Evolutionary conservation across 106 monocot species (phyloP), one percentile per base, ranked within the genome.

Genomic region (Chionographis japonica): DNA sequence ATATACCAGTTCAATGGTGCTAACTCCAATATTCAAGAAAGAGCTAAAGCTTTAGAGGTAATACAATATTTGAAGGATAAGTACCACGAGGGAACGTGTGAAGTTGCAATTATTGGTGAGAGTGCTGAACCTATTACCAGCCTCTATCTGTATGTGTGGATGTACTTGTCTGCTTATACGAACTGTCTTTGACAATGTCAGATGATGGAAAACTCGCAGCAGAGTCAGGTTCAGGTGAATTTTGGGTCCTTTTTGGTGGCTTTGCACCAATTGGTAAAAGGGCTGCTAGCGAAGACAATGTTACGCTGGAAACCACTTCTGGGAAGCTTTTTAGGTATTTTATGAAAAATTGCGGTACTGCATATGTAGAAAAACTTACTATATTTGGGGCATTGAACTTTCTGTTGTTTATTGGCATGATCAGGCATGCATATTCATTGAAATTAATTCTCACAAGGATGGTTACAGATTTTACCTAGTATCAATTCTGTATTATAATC

Each of bases 1-100:
- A 81, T 81, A 56, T 81, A 75, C 55, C 80, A 81, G 66, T 81
- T 81, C 38, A 81, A 81, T 58, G 80, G 80, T 63, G 75, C 80
- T 35, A 75, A 75, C 52, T 81, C 80, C 14, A 75, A 71, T 75
- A 81, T 81, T 12, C 80, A 81, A 75, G 80, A 81, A 61, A 75
- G 80, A 67, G 80, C 80, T 18, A 81, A 81, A 61, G 68, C 80
- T 52, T 49, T 81, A 20, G 80, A 81, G 70, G 75, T 81, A 13
- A 60, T 81, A n/a, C 80, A 81, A 20, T 41, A 75, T 60, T 42
- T 81, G 36, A 81, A 75, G 75, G 80, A 81, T 14, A 65, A 71
- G 37, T 81, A 81, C 36, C 80, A 81, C 53, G 71, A 60, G n/a
- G 80, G 80, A 5, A 75, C 52, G 58, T 81, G 80, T 51, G 80